Evolutionary conservation across 2,329 filamentous ascomycete genomes (phyloP).

Genomic region (Plenodomus biglobosus): DNA sequence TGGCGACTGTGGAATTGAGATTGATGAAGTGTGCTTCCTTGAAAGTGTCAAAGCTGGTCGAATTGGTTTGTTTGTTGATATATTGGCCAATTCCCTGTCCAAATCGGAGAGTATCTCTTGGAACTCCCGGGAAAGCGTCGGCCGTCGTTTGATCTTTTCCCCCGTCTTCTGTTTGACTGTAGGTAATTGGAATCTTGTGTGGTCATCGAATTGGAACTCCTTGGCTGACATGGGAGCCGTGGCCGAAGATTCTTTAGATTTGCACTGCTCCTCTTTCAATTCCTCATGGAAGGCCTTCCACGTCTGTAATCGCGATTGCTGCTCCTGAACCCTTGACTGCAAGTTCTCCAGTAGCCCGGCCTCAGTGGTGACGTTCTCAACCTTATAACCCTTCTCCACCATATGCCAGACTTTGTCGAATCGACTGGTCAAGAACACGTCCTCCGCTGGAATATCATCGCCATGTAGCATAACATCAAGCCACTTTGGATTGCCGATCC

Average conservation of each 20-base stretch:
- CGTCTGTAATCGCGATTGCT: conserved; percentile 67
- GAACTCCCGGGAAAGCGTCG: conserved; percentile 21
- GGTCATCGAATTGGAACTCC: conserved; percentile 35
- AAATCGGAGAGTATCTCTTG: conserved; percentile 34
- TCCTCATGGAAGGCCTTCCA: conserved; percentile 70
- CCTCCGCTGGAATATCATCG: conserved; percentile 58
- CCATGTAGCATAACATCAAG: conserved; percentile 70
- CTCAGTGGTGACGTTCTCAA: conserved; percentile 57
- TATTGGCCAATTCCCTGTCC: conserved; percentile 29
- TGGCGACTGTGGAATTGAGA: conserved; percentile 20
- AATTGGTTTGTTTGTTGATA: conserved; percentile 21
- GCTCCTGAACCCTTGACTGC: conserved; percentile 65
- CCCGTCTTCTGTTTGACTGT: conserved; percentile 13
- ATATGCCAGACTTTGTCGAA: conserved; percentile 73
- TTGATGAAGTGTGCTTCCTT: conserved; percentile 26
- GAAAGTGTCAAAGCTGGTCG: conserved; percentile 12
- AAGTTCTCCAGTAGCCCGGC: conserved; percentile 68
- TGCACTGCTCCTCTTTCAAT: conserved; percentile 18
- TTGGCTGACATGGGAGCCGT: conserved; percentile 3
- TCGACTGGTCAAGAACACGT: conserved; percentile 64
- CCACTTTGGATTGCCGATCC: conserved; percentile 77
- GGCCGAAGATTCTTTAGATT: not conserved
- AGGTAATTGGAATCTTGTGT: conserved; percentile 35
- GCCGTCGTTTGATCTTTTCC: conserved; percentile 5
- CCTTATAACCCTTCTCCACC: conserved; percentile 61